Evolutionary conservation across 2,329 filamentous ascomycete species (phyloP), one percentile per base, ranked within the genome.

Genomic region (Fusarium beomiforme): DNA sequence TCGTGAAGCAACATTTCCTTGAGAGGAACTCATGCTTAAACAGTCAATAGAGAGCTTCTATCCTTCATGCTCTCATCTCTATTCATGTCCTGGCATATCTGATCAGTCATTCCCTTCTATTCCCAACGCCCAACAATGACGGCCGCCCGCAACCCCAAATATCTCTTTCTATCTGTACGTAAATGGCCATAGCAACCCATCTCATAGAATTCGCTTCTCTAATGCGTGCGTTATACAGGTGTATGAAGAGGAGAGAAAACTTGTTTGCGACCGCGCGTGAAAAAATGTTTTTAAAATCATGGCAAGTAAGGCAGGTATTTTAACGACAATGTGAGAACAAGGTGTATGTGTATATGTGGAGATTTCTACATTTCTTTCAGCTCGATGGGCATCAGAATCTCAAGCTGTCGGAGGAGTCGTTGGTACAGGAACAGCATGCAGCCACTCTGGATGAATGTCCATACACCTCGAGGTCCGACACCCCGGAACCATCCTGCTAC

Each of bases 361-460:
- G 69, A 72, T 67, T 43, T 72, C 53, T 75, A 78, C 64, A 74
- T 60, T 46, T 73, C 71, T 46, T 80, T 59, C 11, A 59, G 67
- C 61, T 81, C 80, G 17, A 72, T 57, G 5, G 81, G 81, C 64
- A 77, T 75, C 78, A 83, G 83, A 42, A 81, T 73, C 61, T 95
- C 92, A 72, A 98, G 87, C 81, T 91, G 89, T 76, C 92, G 91
- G 78, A 98, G 83, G 60, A 98, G 85, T 66, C 91, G 92, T 83
- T 98, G 95, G 81, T 98, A 98, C 80, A 98, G 85, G 75, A 98
- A 95, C 79, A 98, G 85, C 95, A 98, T 98, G 72, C 94, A 97
- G 43, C 95, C 93, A 78, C 93, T 97, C 84, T 99, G 96, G 63
- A 98, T 93, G 77, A 95, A 97, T 24, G 96, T 99, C 96, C 96